Percentiles rank a stretch among this genome's conserved stretches.
These are phyloP conservation scores for Claviceps quebecensis DNA, from an alignment of 2,329 filamentous ascomycete species.

Conservation along the genomic window DNA sequence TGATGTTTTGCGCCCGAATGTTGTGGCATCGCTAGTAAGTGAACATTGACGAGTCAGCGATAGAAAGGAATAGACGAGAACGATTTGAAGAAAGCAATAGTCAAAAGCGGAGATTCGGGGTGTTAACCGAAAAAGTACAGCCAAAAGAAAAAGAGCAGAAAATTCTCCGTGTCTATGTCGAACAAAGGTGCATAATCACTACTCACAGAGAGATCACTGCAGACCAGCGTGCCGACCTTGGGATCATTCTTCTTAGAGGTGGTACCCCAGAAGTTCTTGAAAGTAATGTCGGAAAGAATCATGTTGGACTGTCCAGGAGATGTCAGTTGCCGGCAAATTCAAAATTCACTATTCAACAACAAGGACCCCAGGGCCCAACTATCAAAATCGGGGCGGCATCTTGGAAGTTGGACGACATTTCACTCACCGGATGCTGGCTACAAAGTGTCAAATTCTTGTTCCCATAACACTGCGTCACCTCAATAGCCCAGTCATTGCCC, in stretches of 20 bases:
- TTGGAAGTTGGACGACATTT: no score
- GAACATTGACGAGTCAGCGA: no score
- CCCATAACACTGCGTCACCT: constrained; percentile 1
- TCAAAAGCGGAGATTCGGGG: no score
- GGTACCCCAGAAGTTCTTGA: background rate
- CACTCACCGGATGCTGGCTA: background rate
- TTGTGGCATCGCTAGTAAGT: no score
- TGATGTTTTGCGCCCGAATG: background rate
- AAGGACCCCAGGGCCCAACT: background rate
- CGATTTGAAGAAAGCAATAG: no score
- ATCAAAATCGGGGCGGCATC: no score
- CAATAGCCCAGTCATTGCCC: constrained; percentile 37
- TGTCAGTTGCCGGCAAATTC: background rate
- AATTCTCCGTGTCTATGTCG: no score
- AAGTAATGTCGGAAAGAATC: background rate
- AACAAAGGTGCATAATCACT: background rate
- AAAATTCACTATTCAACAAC: no score
- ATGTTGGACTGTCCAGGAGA: background rate
- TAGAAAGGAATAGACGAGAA: no score
- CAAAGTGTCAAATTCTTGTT: background rate
- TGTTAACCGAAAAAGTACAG: no score
- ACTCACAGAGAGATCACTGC: background rate
- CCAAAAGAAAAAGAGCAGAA: no score
- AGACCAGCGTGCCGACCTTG: background rate
- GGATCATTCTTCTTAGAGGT: background rate